Evolutionary conservation across 345 rosid species (phyloP).

Genomic region (Salix caprea): DNA sequence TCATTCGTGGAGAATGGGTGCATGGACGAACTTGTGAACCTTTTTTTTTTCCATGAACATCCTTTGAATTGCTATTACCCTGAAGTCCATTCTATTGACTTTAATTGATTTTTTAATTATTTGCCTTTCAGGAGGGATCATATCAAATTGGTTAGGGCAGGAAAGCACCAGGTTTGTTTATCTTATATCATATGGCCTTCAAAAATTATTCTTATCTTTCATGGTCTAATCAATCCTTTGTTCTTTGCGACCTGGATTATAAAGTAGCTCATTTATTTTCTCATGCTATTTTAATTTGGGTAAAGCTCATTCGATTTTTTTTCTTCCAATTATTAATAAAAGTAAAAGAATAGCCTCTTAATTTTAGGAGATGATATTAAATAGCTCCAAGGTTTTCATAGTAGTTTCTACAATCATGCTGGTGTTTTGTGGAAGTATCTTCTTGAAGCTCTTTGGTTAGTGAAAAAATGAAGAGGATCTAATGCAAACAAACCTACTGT

Average conservation of each 20-base stretch:
- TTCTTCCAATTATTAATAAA: not conserved
- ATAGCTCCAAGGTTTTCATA: not conserved
- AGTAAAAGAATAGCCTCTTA: not conserved
- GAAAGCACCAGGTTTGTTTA: conserved; percentile 74
- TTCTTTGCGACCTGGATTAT: not conserved
- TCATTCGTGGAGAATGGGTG: conserved; percentile 97
- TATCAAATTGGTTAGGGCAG: conserved; percentile 78
- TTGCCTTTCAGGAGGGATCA: conserved; percentile 63
- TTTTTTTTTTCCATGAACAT: not conserved
- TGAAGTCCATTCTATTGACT: not conserved
- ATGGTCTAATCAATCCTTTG: not conserved
- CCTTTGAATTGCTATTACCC: not conserved
- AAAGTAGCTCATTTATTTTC: not conserved
- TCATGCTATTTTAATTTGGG: not conserved
- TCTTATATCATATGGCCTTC: conserved; percentile 7
- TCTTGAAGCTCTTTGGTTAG: not conserved
- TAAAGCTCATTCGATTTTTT: not conserved
- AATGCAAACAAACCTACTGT: not conserved
- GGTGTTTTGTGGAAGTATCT: not conserved
- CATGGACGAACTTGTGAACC: conserved; percentile 11
- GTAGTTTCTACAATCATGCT: not conserved
- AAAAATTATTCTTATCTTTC: not conserved
- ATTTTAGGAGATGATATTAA: not conserved
- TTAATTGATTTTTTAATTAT: conserved; percentile 17
- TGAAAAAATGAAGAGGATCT: not conserved